phyloP scores from a whole-genome alignment of 1,284 basidiomycete genomes.

The Apiotrichum veenhuisii region DNA sequence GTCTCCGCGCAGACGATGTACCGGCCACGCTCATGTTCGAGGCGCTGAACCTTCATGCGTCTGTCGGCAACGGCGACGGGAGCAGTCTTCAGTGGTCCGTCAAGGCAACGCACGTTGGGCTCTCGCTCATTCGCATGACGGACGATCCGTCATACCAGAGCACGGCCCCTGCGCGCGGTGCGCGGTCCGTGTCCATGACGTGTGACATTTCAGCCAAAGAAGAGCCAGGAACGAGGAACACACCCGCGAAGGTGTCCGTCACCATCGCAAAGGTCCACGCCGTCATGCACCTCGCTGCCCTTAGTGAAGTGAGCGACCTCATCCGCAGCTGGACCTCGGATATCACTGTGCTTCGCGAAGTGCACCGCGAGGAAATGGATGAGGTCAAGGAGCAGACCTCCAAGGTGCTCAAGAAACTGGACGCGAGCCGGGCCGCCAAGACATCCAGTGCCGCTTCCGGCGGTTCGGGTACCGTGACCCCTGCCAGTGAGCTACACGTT shows the following conservation, averaged over 20 bases:
- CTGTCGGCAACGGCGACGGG: constrained; percentile 25
- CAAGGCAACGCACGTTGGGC: constrained; percentile 39
- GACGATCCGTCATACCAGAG: constrained; percentile 21
- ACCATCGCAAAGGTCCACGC: constrained; percentile 73
- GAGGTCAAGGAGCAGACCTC: constrained; percentile 77
- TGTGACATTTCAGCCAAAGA: constrained; percentile 60
- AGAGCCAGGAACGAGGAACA: constrained; percentile 25
- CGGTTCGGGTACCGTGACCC: not conserved
- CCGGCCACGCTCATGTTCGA: constrained; percentile 41
- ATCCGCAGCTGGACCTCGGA: constrained; percentile 72
- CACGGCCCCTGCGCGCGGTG: constrained; percentile 56
- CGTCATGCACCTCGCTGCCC: constrained; percentile 85
- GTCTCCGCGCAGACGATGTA: constrained; percentile 43
- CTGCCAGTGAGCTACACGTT: not conserved
- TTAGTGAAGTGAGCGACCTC: constrained; percentile 81
- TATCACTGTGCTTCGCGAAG: constrained; percentile 65
- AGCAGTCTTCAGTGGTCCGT: constrained; percentile 38
- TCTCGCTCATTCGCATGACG: constrained; percentile 30
- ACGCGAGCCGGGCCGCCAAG: constrained; percentile 16
- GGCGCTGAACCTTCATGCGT: constrained; percentile 33
- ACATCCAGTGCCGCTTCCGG: not conserved
- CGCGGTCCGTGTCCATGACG: constrained; percentile 74
- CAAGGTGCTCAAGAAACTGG: constrained; percentile 57
- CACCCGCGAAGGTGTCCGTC: constrained; percentile 51
- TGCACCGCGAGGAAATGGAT: constrained; percentile 67